Evolutionary conservation across 306 rosid genomes (phyloP), one percentile per base, ranked within the genome.

Genomic region (Ormosia semicastrata): DNA sequence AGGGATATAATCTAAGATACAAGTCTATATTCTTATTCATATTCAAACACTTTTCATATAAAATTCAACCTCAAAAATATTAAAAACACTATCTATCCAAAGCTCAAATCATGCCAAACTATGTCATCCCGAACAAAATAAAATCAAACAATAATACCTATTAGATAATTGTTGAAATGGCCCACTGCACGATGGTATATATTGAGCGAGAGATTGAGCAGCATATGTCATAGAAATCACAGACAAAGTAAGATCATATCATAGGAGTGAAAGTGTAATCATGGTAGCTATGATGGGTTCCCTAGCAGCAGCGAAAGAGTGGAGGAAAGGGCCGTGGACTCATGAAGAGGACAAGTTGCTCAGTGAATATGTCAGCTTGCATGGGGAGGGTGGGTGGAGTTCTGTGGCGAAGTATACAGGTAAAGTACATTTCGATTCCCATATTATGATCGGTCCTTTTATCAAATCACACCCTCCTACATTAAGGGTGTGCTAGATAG

Each of bases 271-370:
- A 24, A 68, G 60, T 50, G 74, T 59, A 30, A 72, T 41, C 13
- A 79, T 85, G 86, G 82, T 72, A 24, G 62, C 54, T 11, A 41
- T 66, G 79, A 72, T 47, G 88, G 77, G 69, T 36, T 81, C 87
- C 50, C 72, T 78, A 68, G 15, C 41, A 37, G 8, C 4, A 24
- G 81, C 85, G 36, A 68, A 83, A 84, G 89, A 63, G 52, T 91
- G 92, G 92, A 90, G 43, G 90, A 92, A 89, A 83, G 97, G 97
- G 36, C 91, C 97, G 73, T 90, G 97, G 97, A 90, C 89, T 83
- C 84, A 84, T 70, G 92, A 92, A 80, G 97, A 92, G 74, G 97
- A 92, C 80, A 86, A 81, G 77, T 79, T 90, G 75, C 89, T 92
- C 7, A 59, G 41, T 79, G 87, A 85, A 64, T 84, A 89, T 86